phyloP scores from a whole-genome alignment of 306 rosid genomes.

The Castanea crenata region DNA sequence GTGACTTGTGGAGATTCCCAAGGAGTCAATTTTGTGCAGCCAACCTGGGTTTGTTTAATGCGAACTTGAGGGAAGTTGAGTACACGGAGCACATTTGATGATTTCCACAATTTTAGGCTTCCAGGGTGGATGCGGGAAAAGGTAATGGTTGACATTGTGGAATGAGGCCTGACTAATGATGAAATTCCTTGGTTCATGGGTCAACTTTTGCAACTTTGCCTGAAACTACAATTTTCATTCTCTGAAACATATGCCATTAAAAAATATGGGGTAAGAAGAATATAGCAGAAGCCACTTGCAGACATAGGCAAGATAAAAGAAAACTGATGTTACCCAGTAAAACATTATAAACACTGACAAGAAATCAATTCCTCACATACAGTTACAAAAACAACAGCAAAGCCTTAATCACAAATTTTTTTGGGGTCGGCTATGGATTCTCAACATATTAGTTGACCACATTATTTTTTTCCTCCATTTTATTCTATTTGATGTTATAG shows the following conservation, averaged over 20 bases:
- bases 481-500: too few relatives aligned
- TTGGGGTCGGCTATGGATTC: too few relatives aligned
- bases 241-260: slow-evolving; percentile 17
- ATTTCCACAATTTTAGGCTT: slow-evolving; percentile 32
- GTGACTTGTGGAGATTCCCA: slow-evolving; percentile 70
- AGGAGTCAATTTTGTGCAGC: slow-evolving; percentile 61
- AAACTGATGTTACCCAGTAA: background rate
- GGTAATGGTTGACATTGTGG: slow-evolving; percentile 24
- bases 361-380: background rate
- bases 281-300: background rate
- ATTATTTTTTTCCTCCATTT: too few relatives aligned
- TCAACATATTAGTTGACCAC: too few relatives aligned
- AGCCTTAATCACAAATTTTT: too few relatives aligned
- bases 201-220: slow-evolving; percentile 8
- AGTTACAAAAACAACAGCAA: background rate
- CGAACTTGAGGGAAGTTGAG: slow-evolving; percentile 25
- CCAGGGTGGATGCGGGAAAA: slow-evolving; percentile 23
- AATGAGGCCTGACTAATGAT: slow-evolving; percentile 39
- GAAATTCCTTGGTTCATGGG: slow-evolving; percentile 42
- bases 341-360: background rate
- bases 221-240: background rate
- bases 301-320: background rate
- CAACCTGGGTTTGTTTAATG: slow-evolving; percentile 33
- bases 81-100: slow-evolving; percentile 33
- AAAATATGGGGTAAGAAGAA: background rate